Conservation (phyloP, 1,284 basidiomycete species). For the Sporisorium sorghi region DNA sequence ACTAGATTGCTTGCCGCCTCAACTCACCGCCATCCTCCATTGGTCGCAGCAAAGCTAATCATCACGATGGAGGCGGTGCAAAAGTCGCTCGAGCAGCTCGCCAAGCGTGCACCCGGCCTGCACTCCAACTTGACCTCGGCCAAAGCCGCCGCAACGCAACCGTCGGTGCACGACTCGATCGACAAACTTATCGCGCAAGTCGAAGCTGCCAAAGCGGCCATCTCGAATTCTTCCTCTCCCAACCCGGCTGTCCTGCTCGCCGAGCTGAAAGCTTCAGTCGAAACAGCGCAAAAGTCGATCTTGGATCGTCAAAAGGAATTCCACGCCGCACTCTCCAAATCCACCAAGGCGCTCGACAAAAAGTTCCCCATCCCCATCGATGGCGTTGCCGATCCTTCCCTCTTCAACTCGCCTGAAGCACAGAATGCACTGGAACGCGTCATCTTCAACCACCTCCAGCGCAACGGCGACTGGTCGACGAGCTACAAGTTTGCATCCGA, state of each 20-base stretch:
- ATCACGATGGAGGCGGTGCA: constrained; percentile 61
- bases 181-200: constrained; percentile 55
- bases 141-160: constrained; percentile 26
- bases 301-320: constrained; percentile 60
- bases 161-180: constrained; percentile 55
- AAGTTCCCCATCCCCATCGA: constrained; percentile 60
- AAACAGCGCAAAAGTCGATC: constrained; percentile 49
- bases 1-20: not conserved
- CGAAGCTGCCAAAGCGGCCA: constrained; percentile 48
- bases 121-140: constrained; percentile 40
- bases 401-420: constrained; percentile 51
- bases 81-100: constrained; percentile 56
- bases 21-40: not conserved
- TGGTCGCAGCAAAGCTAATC: not conserved
- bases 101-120: constrained; percentile 48
- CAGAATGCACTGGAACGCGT: constrained; percentile 54
- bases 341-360: constrained; percentile 60
- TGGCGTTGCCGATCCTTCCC: constrained; percentile 51
- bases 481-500: constrained; percentile 50
- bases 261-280: constrained; percentile 43
- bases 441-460: constrained; percentile 58
- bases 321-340: constrained; percentile 55
- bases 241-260: constrained; percentile 26
- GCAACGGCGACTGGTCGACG: constrained; percentile 55
- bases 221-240: constrained; percentile 15